Evolutionary conservation across 1,284 basidiomycete species (phyloP).

Genomic region (Erythrobasidium hasegawianum): DNA sequence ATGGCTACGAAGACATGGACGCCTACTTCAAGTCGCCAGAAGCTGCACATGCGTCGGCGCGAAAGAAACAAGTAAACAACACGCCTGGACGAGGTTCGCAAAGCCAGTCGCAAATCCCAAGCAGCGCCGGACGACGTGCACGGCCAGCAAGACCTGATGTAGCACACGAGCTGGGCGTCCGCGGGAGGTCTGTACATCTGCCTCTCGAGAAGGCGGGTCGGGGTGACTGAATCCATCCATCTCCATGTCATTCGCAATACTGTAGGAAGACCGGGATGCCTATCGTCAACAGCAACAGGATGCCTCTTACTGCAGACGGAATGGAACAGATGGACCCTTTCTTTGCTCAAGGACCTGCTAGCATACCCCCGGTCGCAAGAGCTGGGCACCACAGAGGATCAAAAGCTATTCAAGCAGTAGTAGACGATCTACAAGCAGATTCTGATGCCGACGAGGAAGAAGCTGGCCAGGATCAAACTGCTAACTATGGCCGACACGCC

Average conservation of each 20-base stretch:
- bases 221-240: too few relatives aligned
- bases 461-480: slow-evolving; percentile 12
- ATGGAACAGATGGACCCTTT: slow-evolving; percentile 32
- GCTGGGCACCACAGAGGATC: not conserved
- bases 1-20: slow-evolving; percentile 32
- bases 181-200: slow-evolving; percentile 16
- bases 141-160: slow-evolving; percentile 20
- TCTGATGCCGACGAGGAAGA: slow-evolving; percentile 19
- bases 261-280: slow-evolving; percentile 24
- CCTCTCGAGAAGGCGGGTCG: not conserved
- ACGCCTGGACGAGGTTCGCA: not conserved
- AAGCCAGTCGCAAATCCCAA: slow-evolving; percentile 4
- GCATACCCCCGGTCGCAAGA: slow-evolving; percentile 17
- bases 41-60: slow-evolving; percentile 1
- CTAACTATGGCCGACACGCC: slow-evolving; percentile 4
- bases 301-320: slow-evolving; percentile 20
- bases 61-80: not conserved
- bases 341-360: slow-evolving; percentile 25
- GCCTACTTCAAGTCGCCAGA: slow-evolving; percentile 34
- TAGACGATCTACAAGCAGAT: slow-evolving; percentile 13
- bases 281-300: slow-evolving; percentile 12
- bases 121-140: slow-evolving; percentile 18
- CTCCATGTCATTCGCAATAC: not conserved
- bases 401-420: not conserved
- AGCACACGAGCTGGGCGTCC: slow-evolving; percentile 23